Percentiles rank a stretch among this genome's conserved stretches.
Evolutionary conservation across 805 yeast species (phyloP).

Genomic region (Yamadazyma insecticola): DNA sequence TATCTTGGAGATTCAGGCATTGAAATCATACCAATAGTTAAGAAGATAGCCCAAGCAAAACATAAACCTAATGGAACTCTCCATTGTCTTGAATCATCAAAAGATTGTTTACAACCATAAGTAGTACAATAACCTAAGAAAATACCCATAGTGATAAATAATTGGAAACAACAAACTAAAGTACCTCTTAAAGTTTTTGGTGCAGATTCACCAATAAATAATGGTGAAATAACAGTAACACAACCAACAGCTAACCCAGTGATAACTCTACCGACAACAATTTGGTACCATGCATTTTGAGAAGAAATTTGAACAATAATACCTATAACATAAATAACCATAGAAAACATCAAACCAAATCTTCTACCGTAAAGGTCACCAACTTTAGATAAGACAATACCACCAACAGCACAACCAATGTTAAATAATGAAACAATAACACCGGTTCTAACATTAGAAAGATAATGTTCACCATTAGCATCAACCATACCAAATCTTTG

Average conservation of each 20-base stretch:
- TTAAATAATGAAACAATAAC: conserved; percentile 55
- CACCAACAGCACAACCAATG: conserved; percentile 72
- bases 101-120: conserved; percentile 48
- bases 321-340: conserved; percentile 58
- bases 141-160: conserved; percentile 67
- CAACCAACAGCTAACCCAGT: conserved; percentile 74
- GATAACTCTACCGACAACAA: conserved; percentile 56
- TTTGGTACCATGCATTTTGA: conserved; percentile 53
- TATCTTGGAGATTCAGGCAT: conserved; percentile 72
- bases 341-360: conserved; percentile 47
- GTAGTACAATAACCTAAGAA: conserved; percentile 66
- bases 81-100: conserved; percentile 55
- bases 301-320: conserved; percentile 58
- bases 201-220: conserved; percentile 63
- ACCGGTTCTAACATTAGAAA: conserved; percentile 48
- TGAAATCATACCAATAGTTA: conserved; percentile 47
- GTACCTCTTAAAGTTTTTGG: conserved; percentile 72
- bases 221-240: conserved; percentile 63
- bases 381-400: conserved; percentile 50
- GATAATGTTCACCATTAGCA: conserved; percentile 34
- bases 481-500: conserved; percentile 46
- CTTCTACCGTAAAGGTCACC: conserved; percentile 64
- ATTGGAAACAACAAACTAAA: conserved; percentile 64
- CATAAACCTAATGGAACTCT: conserved; percentile 59
- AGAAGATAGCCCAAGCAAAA: conserved; percentile 48